Percentiles rank a stretch among this genome's conserved stretches.
Evolutionary conservation across 2,329 filamentous ascomycete species (phyloP).

Genomic region (Neocucurbitaria cava): DNA sequence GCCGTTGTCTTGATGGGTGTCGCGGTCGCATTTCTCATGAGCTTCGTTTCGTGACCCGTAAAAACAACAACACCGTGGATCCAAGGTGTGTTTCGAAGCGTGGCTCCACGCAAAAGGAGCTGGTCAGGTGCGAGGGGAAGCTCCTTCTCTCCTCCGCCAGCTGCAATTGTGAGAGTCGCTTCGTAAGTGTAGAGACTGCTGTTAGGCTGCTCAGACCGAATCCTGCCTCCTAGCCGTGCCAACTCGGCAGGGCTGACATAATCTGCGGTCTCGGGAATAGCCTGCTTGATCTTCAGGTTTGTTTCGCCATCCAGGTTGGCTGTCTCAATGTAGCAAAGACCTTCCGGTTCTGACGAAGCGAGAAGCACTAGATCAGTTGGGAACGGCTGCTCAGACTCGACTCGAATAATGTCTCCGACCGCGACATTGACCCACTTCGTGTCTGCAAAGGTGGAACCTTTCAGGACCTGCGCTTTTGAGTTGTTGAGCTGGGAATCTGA

Average conservation of each 20-base stretch:
- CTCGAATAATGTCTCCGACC: slow-evolving; percentile 90
- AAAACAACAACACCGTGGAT: slow-evolving; percentile 96
- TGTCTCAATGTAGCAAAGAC: slow-evolving; percentile 97
- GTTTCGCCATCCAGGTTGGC: slow-evolving; percentile 98
- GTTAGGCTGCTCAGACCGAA: slow-evolving; percentile 96
- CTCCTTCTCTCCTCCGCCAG: slow-evolving; percentile 92
- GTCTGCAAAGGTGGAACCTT: slow-evolving; percentile 83
- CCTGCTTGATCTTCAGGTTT: slow-evolving; percentile 98
- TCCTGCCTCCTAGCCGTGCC: slow-evolving; percentile 80
- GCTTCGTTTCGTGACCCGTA: slow-evolving; percentile 95
- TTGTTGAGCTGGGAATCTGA: slow-evolving; percentile 89
- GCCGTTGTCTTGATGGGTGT: slow-evolving; percentile 97
- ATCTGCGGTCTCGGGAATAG: slow-evolving; percentile 86
- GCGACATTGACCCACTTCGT: slow-evolving; percentile 93
- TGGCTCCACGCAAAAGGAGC: slow-evolving; percentile 89
- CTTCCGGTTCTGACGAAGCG: slow-evolving; percentile 95
- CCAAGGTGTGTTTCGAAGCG: slow-evolving; percentile 95
- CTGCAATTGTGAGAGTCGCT: slow-evolving; percentile 88
- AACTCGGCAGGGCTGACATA: slow-evolving; percentile 88
- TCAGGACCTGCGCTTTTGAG: slow-evolving; percentile 82
- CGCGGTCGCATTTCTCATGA: slow-evolving; percentile 98
- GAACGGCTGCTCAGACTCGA: slow-evolving; percentile 94
- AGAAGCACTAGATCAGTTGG: slow-evolving; percentile 91
- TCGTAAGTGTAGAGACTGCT: slow-evolving; percentile 99
- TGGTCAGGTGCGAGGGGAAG: slow-evolving; percentile 90